phyloP scores from a whole-genome alignment of 2,329 filamentous ascomycete genomes.

The Chaetomiaceae sp. region DNA sequence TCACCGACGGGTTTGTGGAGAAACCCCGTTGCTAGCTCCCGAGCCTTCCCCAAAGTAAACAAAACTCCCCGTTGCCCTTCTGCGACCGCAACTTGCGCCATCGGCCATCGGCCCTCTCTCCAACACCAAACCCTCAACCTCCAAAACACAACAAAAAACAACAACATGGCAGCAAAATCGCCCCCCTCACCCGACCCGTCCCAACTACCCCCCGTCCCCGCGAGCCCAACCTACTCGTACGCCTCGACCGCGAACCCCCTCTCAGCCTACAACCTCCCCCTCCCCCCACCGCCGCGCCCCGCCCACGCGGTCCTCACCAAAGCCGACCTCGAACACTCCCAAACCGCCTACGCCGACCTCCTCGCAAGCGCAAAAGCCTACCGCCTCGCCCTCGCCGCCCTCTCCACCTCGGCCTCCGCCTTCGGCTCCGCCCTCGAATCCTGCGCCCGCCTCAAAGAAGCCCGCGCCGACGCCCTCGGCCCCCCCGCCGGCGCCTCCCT shows the following conservation, averaged over 20 bases:
- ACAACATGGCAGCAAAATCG: slow-evolving; percentile 30
- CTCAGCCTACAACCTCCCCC: slow-evolving; percentile 54
- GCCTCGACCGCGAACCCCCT: slow-evolving; percentile 58
- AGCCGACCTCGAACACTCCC: slow-evolving; percentile 58
- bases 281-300: slow-evolving; percentile 56
- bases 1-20: too few species aligned
- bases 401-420: slow-evolving; percentile 57
- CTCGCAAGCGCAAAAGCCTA: slow-evolving; percentile 59
- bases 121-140: neutral
- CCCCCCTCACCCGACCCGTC: slow-evolving; percentile 46
- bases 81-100: too few species aligned
- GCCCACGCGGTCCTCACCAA: slow-evolving; percentile 57
- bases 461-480: slow-evolving; percentile 52
- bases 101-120: too few species aligned
- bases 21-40: too few species aligned
- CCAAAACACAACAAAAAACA: neutral
- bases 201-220: slow-evolving; percentile 55
- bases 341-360: slow-evolving; percentile 58
- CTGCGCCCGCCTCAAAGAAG: slow-evolving; percentile 64
- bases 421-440: slow-evolving; percentile 62
- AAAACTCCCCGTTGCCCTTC: slow-evolving; percentile 13
- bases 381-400: slow-evolving; percentile 54
- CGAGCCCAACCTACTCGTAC: slow-evolving; percentile 59
- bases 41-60: too few species aligned
- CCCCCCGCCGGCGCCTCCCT: slow-evolving; percentile 34